Evolutionary conservation across 495 filamentous ascomycete genomes (phyloP), one percentile per base, ranked within the genome.

Genomic region (Talaromyces nanjingensis): DNA sequence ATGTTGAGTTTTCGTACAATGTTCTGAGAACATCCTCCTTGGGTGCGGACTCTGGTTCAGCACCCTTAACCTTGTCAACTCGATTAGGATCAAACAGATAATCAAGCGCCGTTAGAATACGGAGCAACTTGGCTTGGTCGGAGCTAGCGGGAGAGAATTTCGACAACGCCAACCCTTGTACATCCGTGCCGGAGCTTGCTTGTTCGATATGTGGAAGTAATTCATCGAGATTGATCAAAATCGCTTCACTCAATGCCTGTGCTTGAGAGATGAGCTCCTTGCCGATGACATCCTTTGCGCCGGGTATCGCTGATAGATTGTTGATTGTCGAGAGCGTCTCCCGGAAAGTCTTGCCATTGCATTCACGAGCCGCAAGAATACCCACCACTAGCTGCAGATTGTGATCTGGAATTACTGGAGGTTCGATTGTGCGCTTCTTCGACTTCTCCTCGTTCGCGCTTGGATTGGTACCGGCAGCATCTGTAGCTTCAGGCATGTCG

Each of bases 321-420:
- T 96, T 97, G 80, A 99, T 98, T 8, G 94, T 93, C 18, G 96
- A 93, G 54, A 98, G 83, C 0, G 96, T 97, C 70, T 98, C 93
- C 68, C 91, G 88, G 83, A 98, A 98, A 2, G 93, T 97, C 78
- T 96, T 96, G 57, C 90, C 92, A 68, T 89, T 94, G 76, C 94
- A 99, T 72, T 99, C 94, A 31, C 92, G 89, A 60, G 94, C 93
- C 12, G 93, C 90, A 65, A 99, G 87, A 65, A 99, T 96, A 68
- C 96, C 94, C 69, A 97, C 91, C 9, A 99, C 92, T 47, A 98
- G 80, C 70, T 89, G 90, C 66, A 99, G 82, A 73, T 97, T 96
- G 67, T 90, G 82, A 47, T 93, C 91, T 1, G 96, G 93, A 54
- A 99, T 87, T 24, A 91, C 85, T 25, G 94, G 94, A 59, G 93